Percentiles rank a stretch among this genome's conserved stretches.
Evolutionary conservation across 352 stramenopile species (phyloP).

Genomic region (Phytopythium aichiense): DNA sequence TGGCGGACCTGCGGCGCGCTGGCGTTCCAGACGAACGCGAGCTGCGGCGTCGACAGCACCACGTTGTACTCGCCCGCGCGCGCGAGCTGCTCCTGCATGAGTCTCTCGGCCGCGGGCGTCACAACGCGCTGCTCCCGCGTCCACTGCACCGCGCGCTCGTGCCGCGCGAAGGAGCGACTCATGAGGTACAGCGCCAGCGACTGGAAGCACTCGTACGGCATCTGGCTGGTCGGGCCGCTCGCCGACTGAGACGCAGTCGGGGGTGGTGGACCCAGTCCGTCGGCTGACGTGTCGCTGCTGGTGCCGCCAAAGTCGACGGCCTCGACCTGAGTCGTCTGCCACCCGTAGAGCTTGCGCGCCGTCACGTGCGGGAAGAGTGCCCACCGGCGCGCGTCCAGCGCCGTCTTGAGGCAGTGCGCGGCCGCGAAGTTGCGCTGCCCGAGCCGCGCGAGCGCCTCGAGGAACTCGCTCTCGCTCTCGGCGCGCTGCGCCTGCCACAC

Average conservation of each 20-base stretch:
- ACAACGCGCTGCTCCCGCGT: conserved; percentile 35
- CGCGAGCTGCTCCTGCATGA: conserved; percentile 46
- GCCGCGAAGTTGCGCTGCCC: conserved; percentile 26
- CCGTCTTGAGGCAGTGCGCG: conserved; percentile 26
- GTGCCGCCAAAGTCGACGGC: conserved; percentile 18
- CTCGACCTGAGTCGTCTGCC: conserved; percentile 36
- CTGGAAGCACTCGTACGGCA: conserved; percentile 41
- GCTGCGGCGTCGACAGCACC: conserved; percentile 35
- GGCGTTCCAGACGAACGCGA: conserved; percentile 49
- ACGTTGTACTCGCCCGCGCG: conserved; percentile 32
- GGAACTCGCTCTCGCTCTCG: conserved; percentile 35
- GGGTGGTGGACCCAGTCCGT: no score
- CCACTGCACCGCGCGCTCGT: conserved; percentile 35
- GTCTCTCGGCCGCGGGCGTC: conserved; percentile 32
- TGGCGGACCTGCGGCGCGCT: conserved; percentile 35
- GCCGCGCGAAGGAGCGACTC: conserved; percentile 27
- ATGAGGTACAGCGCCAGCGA: conserved; percentile 29
- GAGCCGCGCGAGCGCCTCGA: conserved; percentile 22
- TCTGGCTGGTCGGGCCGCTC: conserved; percentile 12
- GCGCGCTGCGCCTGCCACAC: conserved; percentile 38
- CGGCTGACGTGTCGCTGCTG: neutral
- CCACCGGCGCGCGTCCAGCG: conserved; percentile 31
- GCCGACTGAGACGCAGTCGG: neutral
- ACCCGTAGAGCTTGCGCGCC: conserved; percentile 40
- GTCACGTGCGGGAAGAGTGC: conserved; percentile 42